Evolutionary conservation across 805 yeast genomes (phyloP).

Genomic region (Myxozyma lipomycoides): DNA sequence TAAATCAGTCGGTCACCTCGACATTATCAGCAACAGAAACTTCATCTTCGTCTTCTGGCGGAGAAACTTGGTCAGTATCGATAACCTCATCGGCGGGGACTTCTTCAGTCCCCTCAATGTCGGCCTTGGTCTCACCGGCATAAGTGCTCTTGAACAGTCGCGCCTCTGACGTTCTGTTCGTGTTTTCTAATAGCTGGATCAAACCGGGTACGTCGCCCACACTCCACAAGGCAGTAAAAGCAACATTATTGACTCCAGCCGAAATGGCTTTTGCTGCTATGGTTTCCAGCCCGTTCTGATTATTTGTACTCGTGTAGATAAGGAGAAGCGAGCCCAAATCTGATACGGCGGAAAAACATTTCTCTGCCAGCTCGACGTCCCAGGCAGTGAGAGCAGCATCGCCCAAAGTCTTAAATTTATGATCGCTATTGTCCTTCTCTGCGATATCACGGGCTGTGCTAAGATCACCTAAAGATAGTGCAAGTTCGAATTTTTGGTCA

Average conservation of each 20-base stretch:
- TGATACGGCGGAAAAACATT: constrained; percentile 70
- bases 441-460: constrained; percentile 68
- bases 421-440: constrained; percentile 44
- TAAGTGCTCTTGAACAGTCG: constrained; percentile 74
- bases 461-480: constrained; percentile 71
- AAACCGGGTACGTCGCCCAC: constrained; percentile 66
- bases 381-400: constrained; percentile 76
- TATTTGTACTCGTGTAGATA: constrained; percentile 75
- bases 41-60: too few relatives aligned
- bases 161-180: constrained; percentile 79
- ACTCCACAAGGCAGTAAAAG: constrained; percentile 89
- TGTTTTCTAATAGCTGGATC: constrained; percentile 58
- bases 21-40: too few relatives aligned
- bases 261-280: constrained; percentile 65
- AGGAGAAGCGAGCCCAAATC: constrained; percentile 81
- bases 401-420: constrained; percentile 89
- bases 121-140: constrained; percentile 41
- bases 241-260: constrained; percentile 81
- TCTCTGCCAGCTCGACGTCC: constrained; percentile 75
- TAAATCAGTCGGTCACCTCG: too few relatives aligned
- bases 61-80: too few relatives aligned
- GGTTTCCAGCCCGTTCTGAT: constrained; percentile 53
- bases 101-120: background rate
- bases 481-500: constrained; percentile 89
- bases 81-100: too few relatives aligned